phyloP scores from a whole-genome alignment of 306 rosid species.

The Dryas octopetala region DNA sequence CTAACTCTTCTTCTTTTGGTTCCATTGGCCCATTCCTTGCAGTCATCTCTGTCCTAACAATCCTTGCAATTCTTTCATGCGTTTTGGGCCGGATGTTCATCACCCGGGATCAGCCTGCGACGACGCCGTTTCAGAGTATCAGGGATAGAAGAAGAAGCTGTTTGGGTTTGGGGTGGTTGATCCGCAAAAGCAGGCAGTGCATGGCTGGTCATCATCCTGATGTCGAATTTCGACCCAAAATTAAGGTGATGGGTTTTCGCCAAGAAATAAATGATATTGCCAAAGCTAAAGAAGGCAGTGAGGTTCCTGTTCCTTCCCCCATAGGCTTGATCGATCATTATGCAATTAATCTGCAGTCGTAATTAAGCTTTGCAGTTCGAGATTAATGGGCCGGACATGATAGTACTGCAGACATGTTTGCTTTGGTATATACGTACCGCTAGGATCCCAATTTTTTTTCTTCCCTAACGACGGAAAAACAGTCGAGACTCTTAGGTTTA shows the following conservation, averaged over 20 bases:
- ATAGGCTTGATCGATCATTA: slow-evolving; percentile 7
- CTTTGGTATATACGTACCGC: too few relatives aligned
- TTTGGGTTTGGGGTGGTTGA: slow-evolving; percentile 49
- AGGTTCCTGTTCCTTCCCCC: slow-evolving; percentile 21
- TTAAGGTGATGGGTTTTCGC: slow-evolving; percentile 32
- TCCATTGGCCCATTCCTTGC: slow-evolving; percentile 71
- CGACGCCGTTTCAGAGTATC: slow-evolving; percentile 45
- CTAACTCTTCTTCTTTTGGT: slow-evolving; percentile 33
- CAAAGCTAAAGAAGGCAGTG: slow-evolving; percentile 27
- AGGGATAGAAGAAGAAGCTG: slow-evolving; percentile 27
- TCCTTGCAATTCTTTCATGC: slow-evolving; percentile 61
- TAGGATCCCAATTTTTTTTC: too few relatives aligned
- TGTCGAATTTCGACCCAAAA: slow-evolving; percentile 34
- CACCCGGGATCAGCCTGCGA: slow-evolving; percentile 24
- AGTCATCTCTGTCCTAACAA: slow-evolving; percentile 53
- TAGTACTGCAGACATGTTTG: too few relatives aligned
- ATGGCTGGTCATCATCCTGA: slow-evolving; percentile 21
- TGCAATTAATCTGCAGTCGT: too few relatives aligned
- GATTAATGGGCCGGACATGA: too few relatives aligned
- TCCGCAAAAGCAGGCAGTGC: slow-evolving; percentile 29
- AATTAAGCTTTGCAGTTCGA: too few relatives aligned
- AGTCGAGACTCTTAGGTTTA: too few relatives aligned
- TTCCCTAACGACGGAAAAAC: too few relatives aligned
- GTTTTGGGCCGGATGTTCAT: slow-evolving; percentile 38
- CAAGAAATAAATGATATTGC: slow-evolving; percentile 9